Base-by-base conservation (phyloP, 768 basidiomycete genomes). In the Cyathus striatus region DNA sequence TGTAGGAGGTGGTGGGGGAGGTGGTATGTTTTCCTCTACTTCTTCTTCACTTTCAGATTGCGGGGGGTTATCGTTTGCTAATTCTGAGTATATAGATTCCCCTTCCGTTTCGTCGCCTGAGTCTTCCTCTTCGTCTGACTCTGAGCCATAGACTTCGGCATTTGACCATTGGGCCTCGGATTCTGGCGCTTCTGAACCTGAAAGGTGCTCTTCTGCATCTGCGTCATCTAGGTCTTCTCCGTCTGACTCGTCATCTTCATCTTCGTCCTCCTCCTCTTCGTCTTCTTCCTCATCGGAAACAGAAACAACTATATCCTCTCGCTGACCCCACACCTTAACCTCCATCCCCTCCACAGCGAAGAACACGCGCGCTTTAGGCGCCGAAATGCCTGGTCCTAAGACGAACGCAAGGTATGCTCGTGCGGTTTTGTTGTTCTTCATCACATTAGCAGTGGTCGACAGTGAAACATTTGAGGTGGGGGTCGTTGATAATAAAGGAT, bases 271-370 rank as follows among this genome's bases (percentile, higher is more conserved):
- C 24, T 48, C 48, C 21, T 49, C 53, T 21, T 44, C 50, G 10
- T 41, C 35, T 10, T 39, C 34, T 6, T 45, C 38, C n/a, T 43
- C 38, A 20, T 49, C 49, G 14, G 16, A n/a, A 4, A 43, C 48
- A 23, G 17, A 26, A 10, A 2, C 35, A 22, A 17, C 20, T 25
- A 43, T 22, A 42, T 66, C 61, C 38, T 63, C 61, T 24, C 63
- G 53, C 33, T 55, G 41, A 0, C 73, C 69, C 68, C 69, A 67
- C 4, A 65, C 48, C 25, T 59, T 78, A 14, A 69, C 66, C 44
- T 84, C 78, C 6, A 89, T 55, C 0, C 80, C 81, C 55, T 88
- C 78, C 2, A 90, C 66, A 0, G 70, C 81, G 14, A 83, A 65
- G 13, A 87, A 57, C 1, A 88, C 73, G 47, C 72, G 72, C 1